Percentiles rank a stretch among this genome's conserved stretches.
Conservation (phyloP, 164 flowering plant species). For the Magnolia kwangsiensis region DNA sequence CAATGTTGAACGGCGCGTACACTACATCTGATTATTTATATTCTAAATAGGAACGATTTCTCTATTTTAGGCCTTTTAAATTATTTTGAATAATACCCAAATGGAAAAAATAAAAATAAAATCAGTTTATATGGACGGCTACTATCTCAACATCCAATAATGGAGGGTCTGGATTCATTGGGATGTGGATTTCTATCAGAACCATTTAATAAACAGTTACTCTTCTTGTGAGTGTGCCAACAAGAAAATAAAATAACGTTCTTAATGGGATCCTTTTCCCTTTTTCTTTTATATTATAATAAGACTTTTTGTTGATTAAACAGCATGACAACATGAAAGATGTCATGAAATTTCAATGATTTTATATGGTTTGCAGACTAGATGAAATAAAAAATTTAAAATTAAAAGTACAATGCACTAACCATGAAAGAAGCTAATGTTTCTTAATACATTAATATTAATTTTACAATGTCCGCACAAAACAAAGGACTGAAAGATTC, state of each 20-base stretch:
- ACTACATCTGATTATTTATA: too few species aligned
- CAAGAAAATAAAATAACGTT: not conserved
- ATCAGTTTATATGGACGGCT: too few species aligned
- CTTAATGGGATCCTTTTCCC: not conserved
- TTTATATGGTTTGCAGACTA: not conserved
- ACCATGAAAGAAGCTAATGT: not conserved
- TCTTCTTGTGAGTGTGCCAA: conserved; percentile 2
- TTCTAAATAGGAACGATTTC: too few species aligned
- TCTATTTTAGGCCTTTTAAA: too few species aligned
- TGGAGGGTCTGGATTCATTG: not conserved
- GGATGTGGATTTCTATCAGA: not conserved
- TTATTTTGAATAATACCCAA: too few species aligned
- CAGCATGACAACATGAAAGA: too few species aligned
- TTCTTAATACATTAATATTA: not conserved
- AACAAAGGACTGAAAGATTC: not conserved
- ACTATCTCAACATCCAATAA: too few species aligned
- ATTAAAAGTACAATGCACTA: not conserved
- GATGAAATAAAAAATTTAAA: conserved; percentile 1
- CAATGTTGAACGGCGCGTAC: too few species aligned
- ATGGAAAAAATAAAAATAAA: too few species aligned
- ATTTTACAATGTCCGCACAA: conserved; percentile 10
- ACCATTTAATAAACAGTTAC: conserved; percentile 13
- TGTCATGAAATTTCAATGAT: not conserved
- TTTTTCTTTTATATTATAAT: not conserved
- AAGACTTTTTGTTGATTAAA: too few species aligned